These are phyloP conservation scores for Alternaria burnsii DNA, from an alignment of 2,329 filamentous ascomycete genomes.

Conservation along the genomic window DNA sequence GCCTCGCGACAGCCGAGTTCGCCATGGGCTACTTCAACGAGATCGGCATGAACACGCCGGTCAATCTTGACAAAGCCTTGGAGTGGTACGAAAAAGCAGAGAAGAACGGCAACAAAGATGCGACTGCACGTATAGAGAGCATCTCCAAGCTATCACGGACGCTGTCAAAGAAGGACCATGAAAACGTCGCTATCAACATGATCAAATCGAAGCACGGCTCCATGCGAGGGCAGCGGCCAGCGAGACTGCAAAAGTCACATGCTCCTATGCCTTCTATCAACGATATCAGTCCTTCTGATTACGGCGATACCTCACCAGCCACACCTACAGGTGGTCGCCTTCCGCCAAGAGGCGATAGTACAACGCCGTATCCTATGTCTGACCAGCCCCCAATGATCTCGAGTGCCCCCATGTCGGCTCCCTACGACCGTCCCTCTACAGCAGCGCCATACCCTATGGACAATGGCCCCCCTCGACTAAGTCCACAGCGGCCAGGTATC, in stretches of 20 bases:
- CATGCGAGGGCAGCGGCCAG: constrained; percentile 58
- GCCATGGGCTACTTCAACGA: constrained; percentile 98
- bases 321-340: constrained; percentile 32
- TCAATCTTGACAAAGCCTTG: constrained; percentile 81
- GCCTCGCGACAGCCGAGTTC: constrained; percentile 90
- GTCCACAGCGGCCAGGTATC: constrained; percentile 37
- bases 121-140: constrained; percentile 80
- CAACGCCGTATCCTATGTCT: constrained; percentile 55
- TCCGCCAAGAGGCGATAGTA: constrained; percentile 45
- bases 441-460: constrained; percentile 76
- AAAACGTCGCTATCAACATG: constrained; percentile 84
- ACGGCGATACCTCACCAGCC: constrained; percentile 39
- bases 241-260: constrained; percentile 52
- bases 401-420: constrained; percentile 31
- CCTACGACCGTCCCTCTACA: constrained; percentile 59
- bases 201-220: constrained; percentile 72
- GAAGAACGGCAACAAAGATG: constrained; percentile 91
- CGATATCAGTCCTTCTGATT: constrained; percentile 50
- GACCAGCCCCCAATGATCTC: constrained; percentile 51
- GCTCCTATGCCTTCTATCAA: constrained; percentile 51
- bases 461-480: constrained; percentile 64
- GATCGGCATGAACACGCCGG: constrained; percentile 90
- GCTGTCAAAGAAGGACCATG: constrained; percentile 89
- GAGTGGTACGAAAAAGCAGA: constrained; percentile 92
- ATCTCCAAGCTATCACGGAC: constrained; percentile 79